Conservation (phyloP, 1,284 basidiomycete species). For the Leccinum angustisporum region DNA sequence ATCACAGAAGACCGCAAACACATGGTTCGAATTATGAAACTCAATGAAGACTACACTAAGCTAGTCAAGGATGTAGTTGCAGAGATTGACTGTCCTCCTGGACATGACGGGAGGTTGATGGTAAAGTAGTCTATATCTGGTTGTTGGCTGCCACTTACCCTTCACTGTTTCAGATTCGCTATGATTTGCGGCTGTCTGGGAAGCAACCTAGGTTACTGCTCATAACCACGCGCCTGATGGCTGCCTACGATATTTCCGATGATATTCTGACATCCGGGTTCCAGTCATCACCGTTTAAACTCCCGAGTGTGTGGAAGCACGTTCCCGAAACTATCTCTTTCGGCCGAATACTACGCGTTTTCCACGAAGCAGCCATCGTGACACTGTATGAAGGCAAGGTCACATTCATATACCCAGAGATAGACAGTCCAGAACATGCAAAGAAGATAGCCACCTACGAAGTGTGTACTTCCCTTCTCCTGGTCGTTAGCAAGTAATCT, state of each 20-base stretch:
- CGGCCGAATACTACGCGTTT: slow-evolving; percentile 29
- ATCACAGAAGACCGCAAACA: slow-evolving; percentile 33
- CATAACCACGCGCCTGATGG: slow-evolving; percentile 31
- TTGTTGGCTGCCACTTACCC: not conserved
- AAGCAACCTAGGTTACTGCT: slow-evolving; percentile 26
- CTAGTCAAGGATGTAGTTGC: slow-evolving; percentile 22
- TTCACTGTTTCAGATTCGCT: slow-evolving; percentile 22
- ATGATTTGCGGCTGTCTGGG: slow-evolving; percentile 30
- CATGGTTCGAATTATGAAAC: slow-evolving; percentile 32
- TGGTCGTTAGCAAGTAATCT: no score
- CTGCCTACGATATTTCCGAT: slow-evolving; percentile 31
- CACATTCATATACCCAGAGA: slow-evolving; percentile 28
- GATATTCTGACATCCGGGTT: slow-evolving; percentile 11
- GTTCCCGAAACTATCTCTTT: slow-evolving; percentile 25
- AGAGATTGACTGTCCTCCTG: slow-evolving; percentile 32
- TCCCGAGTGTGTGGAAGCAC: slow-evolving; percentile 22
- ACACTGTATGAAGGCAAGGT: slow-evolving; percentile 30
- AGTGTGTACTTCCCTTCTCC: slow-evolving; percentile 11
- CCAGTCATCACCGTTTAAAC: slow-evolving; percentile 8
- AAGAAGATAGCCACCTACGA: slow-evolving; percentile 22
- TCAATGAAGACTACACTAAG: slow-evolving; percentile 25
- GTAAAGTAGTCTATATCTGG: slow-evolving; percentile 8
- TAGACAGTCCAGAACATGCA: slow-evolving; percentile 20
- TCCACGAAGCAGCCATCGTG: slow-evolving; percentile 30
- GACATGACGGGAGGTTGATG: slow-evolving; percentile 30